phyloP scores from a whole-genome alignment of 129 eudicot species.

The Ambrosia artemisiifolia region DNA sequence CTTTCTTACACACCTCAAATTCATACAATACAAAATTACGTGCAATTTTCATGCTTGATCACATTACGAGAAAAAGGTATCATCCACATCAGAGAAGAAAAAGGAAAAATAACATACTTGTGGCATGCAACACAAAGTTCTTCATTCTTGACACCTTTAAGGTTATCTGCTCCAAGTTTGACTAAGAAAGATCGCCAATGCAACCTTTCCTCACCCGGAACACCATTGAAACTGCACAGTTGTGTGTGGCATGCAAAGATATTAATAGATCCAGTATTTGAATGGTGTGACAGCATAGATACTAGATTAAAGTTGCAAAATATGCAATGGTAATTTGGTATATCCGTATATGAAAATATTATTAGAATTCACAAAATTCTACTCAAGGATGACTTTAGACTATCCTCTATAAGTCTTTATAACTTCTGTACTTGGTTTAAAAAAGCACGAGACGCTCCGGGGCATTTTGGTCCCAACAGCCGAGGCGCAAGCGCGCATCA shows the following conservation, averaged over 20 bases:
- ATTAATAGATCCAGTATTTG: not conserved
- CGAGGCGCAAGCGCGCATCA: too few relatives aligned
- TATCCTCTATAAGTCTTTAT: not conserved
- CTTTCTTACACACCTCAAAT: conserved; percentile 3
- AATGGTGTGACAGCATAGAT: not conserved
- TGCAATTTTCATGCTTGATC: not conserved
- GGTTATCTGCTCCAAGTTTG: conserved; percentile 91
- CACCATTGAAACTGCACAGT: conserved; percentile 87
- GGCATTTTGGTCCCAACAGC: too few relatives aligned
- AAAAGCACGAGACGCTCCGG: too few relatives aligned
- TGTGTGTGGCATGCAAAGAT: not conserved
- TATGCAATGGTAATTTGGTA: not conserved
- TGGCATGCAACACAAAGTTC: conserved; percentile 98
- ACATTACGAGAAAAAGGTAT: not conserved
- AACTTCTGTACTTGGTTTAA: not conserved
- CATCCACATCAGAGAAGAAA: not conserved
- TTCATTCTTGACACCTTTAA: conserved; percentile 85
- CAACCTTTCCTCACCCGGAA: conserved; percentile 94
- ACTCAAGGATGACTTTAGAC: not conserved
- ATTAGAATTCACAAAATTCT: not conserved
- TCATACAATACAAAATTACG: not conserved
- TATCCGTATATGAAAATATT: not conserved
- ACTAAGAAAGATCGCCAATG: conserved; percentile 98
- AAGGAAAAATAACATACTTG: conserved; percentile 52
- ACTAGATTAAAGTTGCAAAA: not conserved